phyloP scores from a whole-genome alignment of 208 protist genomes.

The Acanthamoeba polyphaga region DNA sequence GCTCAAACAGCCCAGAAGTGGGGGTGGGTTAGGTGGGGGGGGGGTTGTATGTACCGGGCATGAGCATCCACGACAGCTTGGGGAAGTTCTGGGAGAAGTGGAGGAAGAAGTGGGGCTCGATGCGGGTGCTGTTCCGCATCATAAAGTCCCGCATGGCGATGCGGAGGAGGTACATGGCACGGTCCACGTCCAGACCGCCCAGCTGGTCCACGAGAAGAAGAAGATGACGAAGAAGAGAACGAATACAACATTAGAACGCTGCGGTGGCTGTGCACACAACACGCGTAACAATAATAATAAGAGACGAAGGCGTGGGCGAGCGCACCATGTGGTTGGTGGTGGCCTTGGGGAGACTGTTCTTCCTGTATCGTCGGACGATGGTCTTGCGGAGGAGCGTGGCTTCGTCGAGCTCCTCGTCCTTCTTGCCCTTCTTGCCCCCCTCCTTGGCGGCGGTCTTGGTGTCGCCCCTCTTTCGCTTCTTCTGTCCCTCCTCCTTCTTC shows the following conservation, averaged over 20 bases:
- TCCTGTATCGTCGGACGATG: conserved; percentile 54
- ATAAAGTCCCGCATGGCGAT: conserved; percentile 51
- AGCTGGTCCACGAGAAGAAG: neutral
- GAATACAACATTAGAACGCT: neutral
- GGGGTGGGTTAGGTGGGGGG: neutral
- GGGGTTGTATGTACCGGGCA: neutral
- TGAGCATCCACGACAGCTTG: conserved; percentile 50
- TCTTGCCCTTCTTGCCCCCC: conserved; percentile 44
- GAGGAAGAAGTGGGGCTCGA: conserved; percentile 63
- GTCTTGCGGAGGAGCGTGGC: conserved; percentile 5
- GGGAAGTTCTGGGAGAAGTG: conserved; percentile 50
- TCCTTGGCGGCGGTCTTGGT: neutral
- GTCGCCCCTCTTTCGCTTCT: conserved; percentile 46
- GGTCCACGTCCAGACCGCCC: conserved; percentile 60
- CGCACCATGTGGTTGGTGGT: conserved; percentile 30
- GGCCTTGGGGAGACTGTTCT: neutral
- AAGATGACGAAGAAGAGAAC: neutral
- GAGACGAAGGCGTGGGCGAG: neutral
- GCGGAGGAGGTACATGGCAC: conserved; percentile 4
- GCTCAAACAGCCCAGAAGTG: neutral
- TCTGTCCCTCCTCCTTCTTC: neutral
- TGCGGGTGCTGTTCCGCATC: conserved; percentile 54
- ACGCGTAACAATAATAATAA: neutral
- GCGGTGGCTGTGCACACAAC: neutral
- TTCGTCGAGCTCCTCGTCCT: conserved; percentile 59